A percentile compares a stretch with the other conserved stretches of the same genome.
These are phyloP conservation scores for Amorphotheca resinae DNA, from an alignment of 495 filamentous ascomycete species.

Conservation along the genomic window DNA sequence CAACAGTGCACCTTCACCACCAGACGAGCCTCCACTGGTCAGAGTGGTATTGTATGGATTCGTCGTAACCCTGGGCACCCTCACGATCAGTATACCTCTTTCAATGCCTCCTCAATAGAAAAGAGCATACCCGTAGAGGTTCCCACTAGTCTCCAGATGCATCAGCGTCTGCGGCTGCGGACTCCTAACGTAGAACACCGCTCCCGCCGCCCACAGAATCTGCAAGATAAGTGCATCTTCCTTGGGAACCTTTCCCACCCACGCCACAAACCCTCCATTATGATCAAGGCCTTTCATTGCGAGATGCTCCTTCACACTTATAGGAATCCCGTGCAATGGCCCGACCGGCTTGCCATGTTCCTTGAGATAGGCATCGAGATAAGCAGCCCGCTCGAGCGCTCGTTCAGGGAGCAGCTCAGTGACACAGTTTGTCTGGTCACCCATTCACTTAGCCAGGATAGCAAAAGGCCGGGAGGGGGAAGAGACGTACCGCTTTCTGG, in stretches of 20 bases:
- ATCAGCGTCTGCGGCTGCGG: conserved; percentile 48
- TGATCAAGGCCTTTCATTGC: conserved; percentile 40
- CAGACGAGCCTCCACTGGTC: conserved; percentile 50
- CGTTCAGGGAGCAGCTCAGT: conserved; percentile 53
- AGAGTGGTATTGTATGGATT: conserved; percentile 45
- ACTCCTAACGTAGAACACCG: conserved; percentile 39
- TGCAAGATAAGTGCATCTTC: conserved; percentile 36
- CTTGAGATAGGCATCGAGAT: conserved; percentile 43
- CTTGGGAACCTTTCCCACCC: conserved; percentile 27
- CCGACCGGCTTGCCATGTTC: conserved; percentile 37
- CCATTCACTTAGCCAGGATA: conserved; percentile 11
- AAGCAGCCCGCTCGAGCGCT: conserved; percentile 44
- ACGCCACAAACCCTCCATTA: conserved; percentile 35
- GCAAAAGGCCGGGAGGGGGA: conserved; percentile 9
- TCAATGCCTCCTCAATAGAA: background rate
- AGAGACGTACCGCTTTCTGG: conserved; percentile 35
- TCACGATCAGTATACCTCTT: conserved; percentile 5
- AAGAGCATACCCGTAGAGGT: conserved; percentile 39
- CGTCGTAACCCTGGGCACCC: conserved; percentile 28
- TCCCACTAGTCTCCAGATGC: conserved; percentile 44
- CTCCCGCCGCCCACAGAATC: conserved; percentile 33
- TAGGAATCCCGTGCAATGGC: conserved; percentile 55
- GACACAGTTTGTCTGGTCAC: conserved; percentile 38
- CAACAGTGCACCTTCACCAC: conserved; percentile 55
- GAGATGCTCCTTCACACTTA: conserved; percentile 56